Base-by-base conservation (phyloP, 768 basidiomycete genomes). In the Leccinum disarticulatum region DNA sequence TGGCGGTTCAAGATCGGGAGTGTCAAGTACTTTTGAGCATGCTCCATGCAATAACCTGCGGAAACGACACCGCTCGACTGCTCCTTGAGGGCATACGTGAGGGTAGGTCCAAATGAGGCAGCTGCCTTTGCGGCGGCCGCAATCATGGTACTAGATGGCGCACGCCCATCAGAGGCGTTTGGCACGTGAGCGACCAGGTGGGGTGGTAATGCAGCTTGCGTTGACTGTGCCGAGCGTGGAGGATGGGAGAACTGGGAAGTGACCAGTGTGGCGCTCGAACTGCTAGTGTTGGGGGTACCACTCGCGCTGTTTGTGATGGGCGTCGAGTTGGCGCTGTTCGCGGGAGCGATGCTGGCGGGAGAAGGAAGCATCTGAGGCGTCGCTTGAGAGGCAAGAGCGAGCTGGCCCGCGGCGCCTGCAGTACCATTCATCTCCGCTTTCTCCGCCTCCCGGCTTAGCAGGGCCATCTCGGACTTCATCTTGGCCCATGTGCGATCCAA, bases 291-390 rank as follows among this genome's bases (percentile, higher is more conserved):
- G 17, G 85, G 85, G 2, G 87, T 87, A 36, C 80, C 77, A 35
- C 77, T 80, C 52, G 84, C 81, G 55, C 83, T 81, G 54, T 61
- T 70, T 61, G 80, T 84, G 38, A 83, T 86, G 9, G 90, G 90
- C 0, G 90, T 92, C 14, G 90, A 91, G 64, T 88, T 90, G 55
- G 88, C 84, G 66, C 90, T 92, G 64, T 80, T 86, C 7, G 83
- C 77, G 15, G 86, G 78, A 13, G 79, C 83, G 58, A 87, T 86
- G 69, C 86, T 88, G 10, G 86, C 88, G 2, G 88, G 88, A 36
- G 89, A 91, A 38, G 89, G 90, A 49, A 91, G 83, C 90, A 90
- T 90, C 33, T 84, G 83, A 33, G 88, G 88, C 0, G 86, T 85
- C 6, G 73, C 68, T 55, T 80, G 76, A 43, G 72, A 69, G 59